Evolutionary conservation across 306 rosid genomes (phyloP).

Genomic region (Quercus cerris): DNA sequence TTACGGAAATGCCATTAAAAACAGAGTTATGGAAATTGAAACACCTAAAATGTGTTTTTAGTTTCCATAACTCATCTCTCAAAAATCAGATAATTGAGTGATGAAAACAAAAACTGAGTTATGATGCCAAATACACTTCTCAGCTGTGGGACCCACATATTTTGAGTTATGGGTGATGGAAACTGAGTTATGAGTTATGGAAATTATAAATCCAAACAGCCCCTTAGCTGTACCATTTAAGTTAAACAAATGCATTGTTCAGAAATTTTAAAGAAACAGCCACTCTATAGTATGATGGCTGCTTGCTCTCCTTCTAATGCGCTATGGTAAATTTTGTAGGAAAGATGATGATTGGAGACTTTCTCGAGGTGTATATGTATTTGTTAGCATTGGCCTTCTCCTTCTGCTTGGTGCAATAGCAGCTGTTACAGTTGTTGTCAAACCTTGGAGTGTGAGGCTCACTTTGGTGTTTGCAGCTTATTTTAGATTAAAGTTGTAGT

Average conservation of each 20-base stretch:
- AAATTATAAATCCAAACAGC: too few relatives aligned
- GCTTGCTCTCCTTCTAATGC: constrained; percentile 21
- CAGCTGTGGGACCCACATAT: too few relatives aligned
- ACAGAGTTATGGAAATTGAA: too few relatives aligned
- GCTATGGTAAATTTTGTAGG: constrained; percentile 52
- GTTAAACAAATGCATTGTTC: constrained; percentile 3
- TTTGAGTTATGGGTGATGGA: too few relatives aligned
- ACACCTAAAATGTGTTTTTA: too few relatives aligned
- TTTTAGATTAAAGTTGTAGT: constrained; percentile 3
- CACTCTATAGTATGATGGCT: constrained; percentile 17
- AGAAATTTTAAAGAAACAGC: constrained; percentile 1
- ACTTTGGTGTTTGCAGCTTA: constrained; percentile 11
- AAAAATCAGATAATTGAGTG: too few relatives aligned
- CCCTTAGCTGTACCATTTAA: not conserved
- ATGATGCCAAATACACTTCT: too few relatives aligned
- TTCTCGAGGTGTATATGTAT: constrained; percentile 81
- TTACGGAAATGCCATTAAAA: too few relatives aligned
- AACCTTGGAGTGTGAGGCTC: constrained; percentile 90
- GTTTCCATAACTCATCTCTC: too few relatives aligned
- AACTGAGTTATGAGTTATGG: too few relatives aligned
- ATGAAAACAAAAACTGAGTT: too few relatives aligned
- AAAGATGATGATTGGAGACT: constrained; percentile 98
- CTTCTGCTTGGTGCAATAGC: constrained; percentile 94
- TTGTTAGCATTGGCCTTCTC: constrained; percentile 85
- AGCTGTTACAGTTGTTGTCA: constrained; percentile 78